Conservation (phyloP, 768 basidiomycete species). For the Suillus bovinus region DNA sequence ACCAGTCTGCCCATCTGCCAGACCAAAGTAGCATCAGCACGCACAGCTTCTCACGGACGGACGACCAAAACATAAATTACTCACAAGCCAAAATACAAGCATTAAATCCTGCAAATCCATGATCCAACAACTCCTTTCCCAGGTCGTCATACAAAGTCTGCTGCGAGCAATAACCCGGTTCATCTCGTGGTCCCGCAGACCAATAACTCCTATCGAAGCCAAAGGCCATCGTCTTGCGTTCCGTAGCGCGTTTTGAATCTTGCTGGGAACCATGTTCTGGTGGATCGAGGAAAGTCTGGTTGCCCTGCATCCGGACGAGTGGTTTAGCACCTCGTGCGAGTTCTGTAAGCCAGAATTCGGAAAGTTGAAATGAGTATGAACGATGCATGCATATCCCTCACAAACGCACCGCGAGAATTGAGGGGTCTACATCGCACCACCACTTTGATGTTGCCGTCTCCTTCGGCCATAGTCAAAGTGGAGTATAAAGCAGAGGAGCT, state of each 20-base stretch:
- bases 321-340: slow-evolving; percentile 90
- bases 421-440: slow-evolving; percentile 95
- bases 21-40: slow-evolving; percentile 4
- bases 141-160: slow-evolving; percentile 94
- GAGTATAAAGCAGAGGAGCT: slow-evolving; percentile 18
- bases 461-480: slow-evolving; percentile 61
- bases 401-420: slow-evolving; percentile 81
- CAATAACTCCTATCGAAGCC: slow-evolving; percentile 98
- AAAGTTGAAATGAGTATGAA: not conserved
- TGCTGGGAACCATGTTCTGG: slow-evolving; percentile 74
- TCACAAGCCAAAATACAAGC: slow-evolving; percentile 98
- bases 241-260: slow-evolving; percentile 79
- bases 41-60: not conserved
- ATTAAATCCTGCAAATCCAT: slow-evolving; percentile 96
- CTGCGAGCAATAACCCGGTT: slow-evolving; percentile 90
- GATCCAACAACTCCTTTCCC: slow-evolving; percentile 91
- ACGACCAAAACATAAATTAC: slow-evolving; percentile 37
- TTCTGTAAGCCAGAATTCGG: slow-evolving; percentile 49
- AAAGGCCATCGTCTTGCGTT: slow-evolving; percentile 88
- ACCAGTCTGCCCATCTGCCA: slow-evolving; percentile 83
- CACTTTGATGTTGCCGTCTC: slow-evolving; percentile 90
- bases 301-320: slow-evolving; percentile 94
- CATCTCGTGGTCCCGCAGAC: slow-evolving; percentile 90
- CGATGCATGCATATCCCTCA: slow-evolving; percentile 7
- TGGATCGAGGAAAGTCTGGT: slow-evolving; percentile 90